Percentiles rank a stretch among this genome's conserved stretches.
These are phyloP conservation scores for Chlorella vulgaris DNA, from an alignment of 139 green algal genomes.

Conservation along the genomic window DNA sequence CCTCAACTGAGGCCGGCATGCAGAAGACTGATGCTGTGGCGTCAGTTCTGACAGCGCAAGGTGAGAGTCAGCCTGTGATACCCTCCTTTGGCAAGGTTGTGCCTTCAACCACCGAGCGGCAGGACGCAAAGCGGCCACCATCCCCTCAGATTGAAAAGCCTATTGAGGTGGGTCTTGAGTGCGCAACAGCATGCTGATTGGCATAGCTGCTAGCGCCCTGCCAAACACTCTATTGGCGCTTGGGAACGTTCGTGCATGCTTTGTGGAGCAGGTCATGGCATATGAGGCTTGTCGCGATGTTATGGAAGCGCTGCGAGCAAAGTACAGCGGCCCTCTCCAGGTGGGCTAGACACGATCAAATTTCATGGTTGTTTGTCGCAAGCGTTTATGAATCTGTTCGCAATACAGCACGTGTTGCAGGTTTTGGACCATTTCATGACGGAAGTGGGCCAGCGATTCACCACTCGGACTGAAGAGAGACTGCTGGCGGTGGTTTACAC, in stretches of 20 bases:
- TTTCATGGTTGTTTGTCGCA: neutral
- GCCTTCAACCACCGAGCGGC: neutral
- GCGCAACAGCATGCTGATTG: too few relatives aligned
- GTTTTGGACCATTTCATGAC: slow-evolving; percentile 50
- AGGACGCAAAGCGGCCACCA: neutral
- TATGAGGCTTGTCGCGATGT: slow-evolving; percentile 64
- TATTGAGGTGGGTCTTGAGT: slow-evolving; percentile 37
- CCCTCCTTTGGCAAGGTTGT: too few relatives aligned
- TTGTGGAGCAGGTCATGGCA: slow-evolving; percentile 39
- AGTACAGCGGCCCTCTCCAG: slow-evolving; percentile 45
- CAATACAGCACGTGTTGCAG: neutral
- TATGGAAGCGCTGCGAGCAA: slow-evolving; percentile 72
- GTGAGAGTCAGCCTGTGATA: too few relatives aligned
- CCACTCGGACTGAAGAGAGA: slow-evolving; percentile 87
- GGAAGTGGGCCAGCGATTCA: slow-evolving; percentile 70
- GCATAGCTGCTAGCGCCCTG: too few relatives aligned
- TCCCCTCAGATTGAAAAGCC: slow-evolving; percentile 57
- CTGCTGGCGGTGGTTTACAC: slow-evolving; percentile 93
- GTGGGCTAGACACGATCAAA: neutral
- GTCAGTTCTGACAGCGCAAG: too few relatives aligned
- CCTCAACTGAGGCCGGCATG: too few relatives aligned
- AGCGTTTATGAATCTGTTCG: neutral
- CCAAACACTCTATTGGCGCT: too few relatives aligned
- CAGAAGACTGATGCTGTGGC: too few relatives aligned
- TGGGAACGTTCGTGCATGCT: too few relatives aligned